Base-by-base conservation (phyloP, 129 eudicot species). In the Helichrysum umbraculigerum region DNA sequence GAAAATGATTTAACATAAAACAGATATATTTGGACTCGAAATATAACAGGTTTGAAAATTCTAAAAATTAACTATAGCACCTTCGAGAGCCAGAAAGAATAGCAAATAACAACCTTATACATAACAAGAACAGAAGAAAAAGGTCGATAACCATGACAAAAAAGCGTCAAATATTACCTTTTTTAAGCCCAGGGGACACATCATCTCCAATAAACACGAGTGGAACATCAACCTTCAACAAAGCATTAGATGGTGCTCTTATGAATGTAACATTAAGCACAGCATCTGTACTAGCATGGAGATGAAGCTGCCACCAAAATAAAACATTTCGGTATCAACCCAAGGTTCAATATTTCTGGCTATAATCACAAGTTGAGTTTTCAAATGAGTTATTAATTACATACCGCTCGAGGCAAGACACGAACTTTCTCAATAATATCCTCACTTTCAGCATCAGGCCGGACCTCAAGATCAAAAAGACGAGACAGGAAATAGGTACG, bases 121-220 rank as follows among this genome's bases (percentile, higher is more conserved):
- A 62, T 0, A 62, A 62, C 68, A 62, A 5, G 68, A 14, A 32
- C 5, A 33, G 16, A 71, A 52, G 2, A 50, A 54, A 54, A 71
- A 54, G 10, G 66, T 54, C 57, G n/a, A 33, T 33, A 17, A 34
- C 56, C 35, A 42, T 35, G 51, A 8, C 14, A 59, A 7, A 60
- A 71, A 60, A 20, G 56, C 50, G 15, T 68, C 70, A 59, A 0
- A 77, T 44, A 10, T 66, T 85, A 89, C 99, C 99, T 91, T 94
- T 94, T 79, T 83, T 94, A 64, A 91, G 72, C 25, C 99, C 99
- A 22, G 99, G 99, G 68, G 96, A 94, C 16, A 94, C 87, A 66
- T 94, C 99, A 10, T 94, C 99, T 72, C 99, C 99, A 77, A 90
- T 94, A 76, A 87, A 94, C 66, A 91, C 88, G 10, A 94, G 96